Evolutionary conservation across 2,329 filamentous ascomycete species (phyloP), one percentile per base, ranked within the genome.

Genomic region (Bipolaris sorokiniana): DNA sequence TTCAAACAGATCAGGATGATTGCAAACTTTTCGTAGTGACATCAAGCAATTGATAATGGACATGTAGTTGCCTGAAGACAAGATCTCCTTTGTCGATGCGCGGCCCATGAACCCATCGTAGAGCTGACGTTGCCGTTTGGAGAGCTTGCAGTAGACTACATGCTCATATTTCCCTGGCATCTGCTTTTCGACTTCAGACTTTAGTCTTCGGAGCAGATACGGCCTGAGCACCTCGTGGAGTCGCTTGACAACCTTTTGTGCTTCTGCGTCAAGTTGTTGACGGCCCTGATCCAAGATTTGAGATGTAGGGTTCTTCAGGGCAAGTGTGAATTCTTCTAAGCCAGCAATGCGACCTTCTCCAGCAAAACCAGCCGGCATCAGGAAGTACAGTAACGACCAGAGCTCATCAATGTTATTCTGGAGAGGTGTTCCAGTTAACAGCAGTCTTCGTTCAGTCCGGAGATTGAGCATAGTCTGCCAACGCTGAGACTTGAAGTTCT

Each of bases 81-180:
- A 81, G 0, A 93, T 97, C 58, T 92, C 90, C 62, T 92, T 88
- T 0, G 95, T 98, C 68, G 97, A 92, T 3, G 90, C 89, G 54
- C 93, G 88, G 33, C 91, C 92, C 79, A 99, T 87, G 77, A 98
- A 99, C 1, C 94, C 94, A 77, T 99, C 95, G 70, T 99, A 99
- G 7, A 99, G 81, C 77, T 97, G 95, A 41, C 95, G 88, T 73
- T 99, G 95, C 22, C 95, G 88, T 75, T 98, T 97, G 6, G 94
- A 98, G 4, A 99, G 82, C 42, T 94, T 90, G 76, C 95, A 99
- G 70, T 96, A 93, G 63, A 98, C 91, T 18, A 99, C 92, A 71
- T 97, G 93, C 76, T 99, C 96, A 71, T 97, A 97, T 76, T 99
- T 99, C 59, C 87, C 93, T 0, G 96, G 95, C 91, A 99, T 97